These are phyloP conservation scores for Salvia splendens DNA, from an alignment of 257 asterid genomes.

Conservation along the genomic window DNA sequence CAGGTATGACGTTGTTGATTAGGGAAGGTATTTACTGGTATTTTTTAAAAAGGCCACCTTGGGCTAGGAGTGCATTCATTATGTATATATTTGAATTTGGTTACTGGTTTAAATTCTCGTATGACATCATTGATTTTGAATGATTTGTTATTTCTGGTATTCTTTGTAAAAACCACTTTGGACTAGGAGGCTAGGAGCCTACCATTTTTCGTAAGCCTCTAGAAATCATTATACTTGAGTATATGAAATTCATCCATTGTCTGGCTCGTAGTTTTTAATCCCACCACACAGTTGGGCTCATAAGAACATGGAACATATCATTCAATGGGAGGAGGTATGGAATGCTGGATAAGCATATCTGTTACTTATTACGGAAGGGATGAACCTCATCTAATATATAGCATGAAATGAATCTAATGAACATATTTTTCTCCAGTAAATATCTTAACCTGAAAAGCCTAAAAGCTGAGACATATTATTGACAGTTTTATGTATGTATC, in stretches of 20 bases:
- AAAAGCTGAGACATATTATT: background rate
- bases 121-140: background rate
- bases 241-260: background rate
- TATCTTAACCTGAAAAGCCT: too few relatives aligned
- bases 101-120: background rate
- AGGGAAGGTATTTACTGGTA: constrained; percentile 15
- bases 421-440: too few relatives aligned
- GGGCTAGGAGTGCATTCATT: background rate
- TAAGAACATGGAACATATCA: background rate
- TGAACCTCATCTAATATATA: background rate
- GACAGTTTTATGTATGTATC: background rate
- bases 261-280: background rate
- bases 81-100: background rate
- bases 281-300: background rate
- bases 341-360: background rate
- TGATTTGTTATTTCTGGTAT: background rate
- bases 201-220: background rate
- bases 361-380: background rate
- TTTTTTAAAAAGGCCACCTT: background rate
- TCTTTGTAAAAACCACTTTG: background rate
- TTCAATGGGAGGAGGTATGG: too few relatives aligned
- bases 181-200: background rate
- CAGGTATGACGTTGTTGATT: background rate
- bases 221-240: background rate
- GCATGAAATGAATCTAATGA: background rate